These are phyloP conservation scores for Trichophyton verrucosum DNA, from an alignment of 2,329 filamentous ascomycete genomes.

Conservation along the genomic window DNA sequence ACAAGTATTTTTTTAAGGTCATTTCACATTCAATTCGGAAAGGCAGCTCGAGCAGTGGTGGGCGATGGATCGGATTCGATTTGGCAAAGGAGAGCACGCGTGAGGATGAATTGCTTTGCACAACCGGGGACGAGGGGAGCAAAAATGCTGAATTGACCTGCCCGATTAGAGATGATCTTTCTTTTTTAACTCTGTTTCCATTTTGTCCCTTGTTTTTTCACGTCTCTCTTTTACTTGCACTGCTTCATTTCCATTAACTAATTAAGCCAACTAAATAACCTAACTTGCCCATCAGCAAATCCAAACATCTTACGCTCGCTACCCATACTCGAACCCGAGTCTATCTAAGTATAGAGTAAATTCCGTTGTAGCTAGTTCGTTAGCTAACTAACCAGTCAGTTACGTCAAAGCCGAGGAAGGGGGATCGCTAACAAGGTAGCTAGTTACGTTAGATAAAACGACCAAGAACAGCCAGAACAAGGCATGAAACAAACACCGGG, in stretches of 20 bases:
- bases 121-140: constrained; percentile 9
- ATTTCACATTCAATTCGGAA: constrained; percentile 4
- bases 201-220: not conserved
- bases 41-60: not conserved
- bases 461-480: no score
- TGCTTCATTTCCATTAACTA: not conserved
- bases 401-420: no score
- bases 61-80: not conserved
- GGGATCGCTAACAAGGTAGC: no score
- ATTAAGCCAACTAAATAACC: not conserved
- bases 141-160: not conserved
- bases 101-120: constrained; percentile 10
- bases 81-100: constrained; percentile 11
- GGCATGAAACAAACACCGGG: no score
- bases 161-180: not conserved
- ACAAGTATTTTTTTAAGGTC: not conserved
- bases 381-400: no score
- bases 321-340: no score
- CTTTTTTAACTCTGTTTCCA: not conserved
- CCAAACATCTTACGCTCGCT: not conserved
- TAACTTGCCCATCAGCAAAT: not conserved
- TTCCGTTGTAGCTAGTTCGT: not conserved
- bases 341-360: no score
- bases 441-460: no score
- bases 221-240: not conserved